Base-by-base conservation (phyloP, 306 rosid genomes). In the Hippophae rhamnoides region DNA sequence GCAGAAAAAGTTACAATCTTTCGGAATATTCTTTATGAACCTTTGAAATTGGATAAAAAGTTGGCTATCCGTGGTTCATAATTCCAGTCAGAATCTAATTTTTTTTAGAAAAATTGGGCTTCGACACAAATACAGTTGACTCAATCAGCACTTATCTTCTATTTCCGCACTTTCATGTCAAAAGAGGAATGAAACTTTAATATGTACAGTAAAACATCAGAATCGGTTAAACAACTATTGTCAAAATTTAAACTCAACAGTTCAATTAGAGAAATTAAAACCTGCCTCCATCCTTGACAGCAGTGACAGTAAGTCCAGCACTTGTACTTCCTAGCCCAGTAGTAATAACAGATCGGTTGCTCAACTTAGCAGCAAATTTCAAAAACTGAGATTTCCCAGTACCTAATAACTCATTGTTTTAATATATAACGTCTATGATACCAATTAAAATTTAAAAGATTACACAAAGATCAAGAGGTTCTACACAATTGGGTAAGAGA, bases 241-340 rank as follows among this genome's bases (percentile, higher is more conserved):
- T 23, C 51, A 58, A 13, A 45, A 27, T 18, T n/a, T 12, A 31
- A 49, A 43, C 41, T 31, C 14, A 54, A 69, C 7, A 5, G 41
- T 54, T 40, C 49, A 64, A 14, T 6, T 38, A 13, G 50, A 44
- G 38, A 48, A 12, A 56, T 18, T 13, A 49, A 52, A 58, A 70
- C 53, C 6, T 75, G 74, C 98, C 98, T 70, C 92, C 98, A 78
- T 90, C 98, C 76, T 83, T 90, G 66, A 90, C 98, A 38, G 96
- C 96, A 77, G 96, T 80, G 65, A 90, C 98, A 54, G 98, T 90
- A 63, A 90, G 71, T 70, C 98, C 98, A 10, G 96, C 96, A 49
- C 98, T 90, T 11, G 96, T 90, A 84, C 98, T 90, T 76, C 98
- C 98, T 76, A 87, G 74, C 60, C 96, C 98, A 44, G 98, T 90